Evolutionary conservation across 1,284 basidiomycete species (phyloP).

Genomic region (Coniferiporia weirii): DNA sequence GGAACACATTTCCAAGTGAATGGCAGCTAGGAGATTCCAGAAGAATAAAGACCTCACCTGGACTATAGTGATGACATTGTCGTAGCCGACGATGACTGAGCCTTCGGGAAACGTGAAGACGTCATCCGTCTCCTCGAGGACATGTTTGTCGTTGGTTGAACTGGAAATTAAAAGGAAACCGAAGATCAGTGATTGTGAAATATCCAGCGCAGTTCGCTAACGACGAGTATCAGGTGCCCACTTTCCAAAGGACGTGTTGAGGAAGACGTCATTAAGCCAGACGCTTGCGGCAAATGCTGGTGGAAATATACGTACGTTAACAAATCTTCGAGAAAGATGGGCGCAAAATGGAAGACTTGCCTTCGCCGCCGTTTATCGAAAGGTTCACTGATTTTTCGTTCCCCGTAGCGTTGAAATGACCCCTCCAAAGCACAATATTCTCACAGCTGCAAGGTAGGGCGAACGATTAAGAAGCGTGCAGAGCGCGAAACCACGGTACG

Average conservation of each 20-base stretch:
- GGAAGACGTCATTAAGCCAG: constrained; percentile 70
- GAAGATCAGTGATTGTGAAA: constrained; percentile 28
- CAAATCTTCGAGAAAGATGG: constrained; percentile 25
- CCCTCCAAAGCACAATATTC: constrained; percentile 74
- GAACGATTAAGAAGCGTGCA: background rate
- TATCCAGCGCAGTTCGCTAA: background rate
- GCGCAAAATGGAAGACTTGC: constrained; percentile 29
- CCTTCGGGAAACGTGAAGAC: constrained; percentile 56
- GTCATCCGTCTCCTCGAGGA: constrained; percentile 58
- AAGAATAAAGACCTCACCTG: constrained; percentile 40
- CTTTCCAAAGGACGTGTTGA: constrained; percentile 70
- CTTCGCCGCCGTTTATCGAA: constrained; percentile 74
- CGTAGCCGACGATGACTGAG: constrained; percentile 41
- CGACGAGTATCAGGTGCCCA: constrained; percentile 28
- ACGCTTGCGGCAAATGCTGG: constrained; percentile 72
- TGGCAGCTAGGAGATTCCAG: background rate
- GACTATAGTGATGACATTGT: constrained; percentile 73
- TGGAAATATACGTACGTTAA: background rate
- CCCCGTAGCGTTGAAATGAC: constrained; percentile 63
- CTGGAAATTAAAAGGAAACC: background rate
- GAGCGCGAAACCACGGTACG: constrained; percentile 26
- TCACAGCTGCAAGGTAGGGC: constrained; percentile 50
- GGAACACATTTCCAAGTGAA: background rate
- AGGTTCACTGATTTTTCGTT: constrained; percentile 58
- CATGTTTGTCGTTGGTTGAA: constrained; percentile 55